These are phyloP conservation scores for Lipomyces yamanashiensis DNA, from an alignment of 805 yeast species.

Conservation along the genomic window DNA sequence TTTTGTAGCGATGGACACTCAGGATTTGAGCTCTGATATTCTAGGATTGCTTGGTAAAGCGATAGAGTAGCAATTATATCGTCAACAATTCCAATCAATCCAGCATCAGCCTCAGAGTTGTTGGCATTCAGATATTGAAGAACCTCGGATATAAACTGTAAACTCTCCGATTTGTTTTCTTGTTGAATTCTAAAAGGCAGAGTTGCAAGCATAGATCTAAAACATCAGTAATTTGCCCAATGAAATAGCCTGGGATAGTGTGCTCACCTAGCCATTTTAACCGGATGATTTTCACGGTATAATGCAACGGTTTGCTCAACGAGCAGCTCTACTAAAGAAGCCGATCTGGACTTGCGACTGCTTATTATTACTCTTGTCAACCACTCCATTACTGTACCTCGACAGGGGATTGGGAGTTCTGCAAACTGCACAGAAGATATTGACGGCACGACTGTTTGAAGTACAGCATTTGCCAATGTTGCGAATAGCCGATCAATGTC, in stretches of 20 bases:
- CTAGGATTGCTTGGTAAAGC: slow-evolving; percentile 14
- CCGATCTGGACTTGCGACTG: not conserved
- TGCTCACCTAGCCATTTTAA: slow-evolving; percentile 17
- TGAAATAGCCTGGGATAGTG: not conserved
- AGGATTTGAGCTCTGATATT: slow-evolving; percentile 3
- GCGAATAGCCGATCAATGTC: slow-evolving; percentile 14
- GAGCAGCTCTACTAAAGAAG: not conserved
- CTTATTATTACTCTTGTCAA: slow-evolving; percentile 5
- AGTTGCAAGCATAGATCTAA: slow-evolving; percentile 5
- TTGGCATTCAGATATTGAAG: not conserved
- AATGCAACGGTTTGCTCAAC: not conserved
- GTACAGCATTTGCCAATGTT: slow-evolving; percentile 1
- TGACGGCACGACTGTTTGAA: not conserved
- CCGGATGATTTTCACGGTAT: slow-evolving; percentile 8
- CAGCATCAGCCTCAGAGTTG: slow-evolving; percentile 6
- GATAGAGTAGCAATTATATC: slow-evolving; percentile 20
- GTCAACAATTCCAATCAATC: slow-evolving; percentile 1
- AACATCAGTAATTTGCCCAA: not conserved
- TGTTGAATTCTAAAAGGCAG: slow-evolving; percentile 2
- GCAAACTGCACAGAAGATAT: not conserved
- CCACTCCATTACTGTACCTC: slow-evolving; percentile 29
- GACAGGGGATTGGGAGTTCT: not conserved
- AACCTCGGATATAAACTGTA: not conserved
- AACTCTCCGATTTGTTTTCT: slow-evolving; percentile 3
- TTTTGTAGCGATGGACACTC: not conserved